Conservation (phyloP, 208 protist species). For the Wallacemonas sp. region DNA sequence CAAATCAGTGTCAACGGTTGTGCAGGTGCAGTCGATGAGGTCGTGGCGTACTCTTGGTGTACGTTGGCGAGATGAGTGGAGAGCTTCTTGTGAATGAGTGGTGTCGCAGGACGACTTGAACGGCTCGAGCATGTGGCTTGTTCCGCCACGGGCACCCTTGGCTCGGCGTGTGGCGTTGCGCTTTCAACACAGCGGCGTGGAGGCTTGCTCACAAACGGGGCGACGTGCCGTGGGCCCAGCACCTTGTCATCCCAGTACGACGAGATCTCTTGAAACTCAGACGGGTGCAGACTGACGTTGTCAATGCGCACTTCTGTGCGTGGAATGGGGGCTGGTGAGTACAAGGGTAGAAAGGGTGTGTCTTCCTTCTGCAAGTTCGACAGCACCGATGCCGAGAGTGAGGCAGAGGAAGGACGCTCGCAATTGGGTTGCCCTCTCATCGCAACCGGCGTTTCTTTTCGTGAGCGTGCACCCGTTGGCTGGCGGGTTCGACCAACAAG, state of each 20-base stretch:
- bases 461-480: background rate
- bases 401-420: background rate
- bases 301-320: slow-evolving; percentile 8
- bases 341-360: background rate
- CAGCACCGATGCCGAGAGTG: background rate
- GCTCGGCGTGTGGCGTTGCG: background rate
- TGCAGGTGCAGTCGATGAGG: background rate
- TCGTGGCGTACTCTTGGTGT: background rate
- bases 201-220: slow-evolving; percentile 14
- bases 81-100: slow-evolving; percentile 10
- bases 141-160: background rate
- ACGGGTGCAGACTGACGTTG: slow-evolving; percentile 19
- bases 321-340: slow-evolving; percentile 7
- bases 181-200: background rate
- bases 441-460: background rate
- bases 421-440: background rate
- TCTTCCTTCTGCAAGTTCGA: background rate
- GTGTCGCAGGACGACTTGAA: background rate
- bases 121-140: background rate
- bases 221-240: slow-evolving; percentile 10
- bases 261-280: slow-evolving; percentile 20
- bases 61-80: slow-evolving; percentile 1
- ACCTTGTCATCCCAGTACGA: slow-evolving; percentile 24
- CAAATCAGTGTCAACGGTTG: slow-evolving; percentile 7
- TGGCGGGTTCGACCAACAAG: background rate